These are phyloP conservation scores for Herpetomonas samuelpessoai DNA, from an alignment of 208 protist genomes.

Conservation along the genomic window DNA sequence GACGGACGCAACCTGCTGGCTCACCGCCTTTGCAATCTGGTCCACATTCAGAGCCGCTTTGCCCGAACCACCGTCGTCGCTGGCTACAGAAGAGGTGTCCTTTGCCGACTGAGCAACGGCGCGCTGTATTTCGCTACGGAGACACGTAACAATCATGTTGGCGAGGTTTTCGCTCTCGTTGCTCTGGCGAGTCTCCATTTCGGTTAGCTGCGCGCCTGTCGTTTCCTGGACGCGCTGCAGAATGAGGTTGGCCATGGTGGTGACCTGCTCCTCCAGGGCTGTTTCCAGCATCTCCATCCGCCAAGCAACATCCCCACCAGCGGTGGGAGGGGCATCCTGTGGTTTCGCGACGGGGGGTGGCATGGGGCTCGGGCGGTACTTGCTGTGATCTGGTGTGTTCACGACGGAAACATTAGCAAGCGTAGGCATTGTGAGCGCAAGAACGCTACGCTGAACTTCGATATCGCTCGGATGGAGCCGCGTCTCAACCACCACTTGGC, in stretches of 20 bases:
- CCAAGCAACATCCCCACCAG: conserved; percentile 6
- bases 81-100: not conserved
- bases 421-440: conserved; percentile 52
- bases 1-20: conserved; percentile 6
- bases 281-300: conserved; percentile 42
- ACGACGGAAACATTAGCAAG: conserved; percentile 45
- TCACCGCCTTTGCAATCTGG: not conserved
- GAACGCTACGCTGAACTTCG: conserved; percentile 58
- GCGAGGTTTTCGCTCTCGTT: conserved; percentile 30
- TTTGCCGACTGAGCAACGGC: not conserved
- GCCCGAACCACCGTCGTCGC: not conserved
- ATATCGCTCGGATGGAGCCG: conserved; percentile 65
- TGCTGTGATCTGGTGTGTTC: conserved; percentile 14
- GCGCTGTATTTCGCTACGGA: conserved; percentile 42
- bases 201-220: conserved; percentile 29
- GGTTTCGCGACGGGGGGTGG: conserved; percentile 1
- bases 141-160: conserved; percentile 44
- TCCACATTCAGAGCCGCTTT: not conserved
- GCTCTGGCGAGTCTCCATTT: conserved; percentile 29
- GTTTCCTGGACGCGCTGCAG: conserved; percentile 29
- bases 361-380: conserved; percentile 3
- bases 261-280: conserved; percentile 52
- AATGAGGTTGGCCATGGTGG: conserved; percentile 62
- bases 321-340: not conserved
- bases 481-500: conserved; percentile 53